A percentile compares a stretch with the other conserved stretches of the same genome.
phyloP scores from a whole-genome alignment of 495 filamentous ascomycete genomes.

The Trichoderma reesei region DNA sequence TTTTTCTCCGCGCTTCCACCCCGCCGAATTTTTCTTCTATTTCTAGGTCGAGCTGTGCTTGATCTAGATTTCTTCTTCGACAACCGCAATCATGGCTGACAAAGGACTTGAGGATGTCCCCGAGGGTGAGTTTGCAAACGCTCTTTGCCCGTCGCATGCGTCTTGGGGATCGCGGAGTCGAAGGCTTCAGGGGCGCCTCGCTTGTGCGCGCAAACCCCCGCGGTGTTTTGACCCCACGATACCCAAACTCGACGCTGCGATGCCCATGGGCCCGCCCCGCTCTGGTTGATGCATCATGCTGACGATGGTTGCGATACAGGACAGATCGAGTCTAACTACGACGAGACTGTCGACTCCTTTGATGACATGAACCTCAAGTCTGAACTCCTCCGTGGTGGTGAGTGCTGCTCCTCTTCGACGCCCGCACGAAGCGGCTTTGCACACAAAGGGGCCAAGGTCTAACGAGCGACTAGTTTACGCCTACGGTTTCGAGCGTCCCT shows the following conservation, averaged over 20 bases:
- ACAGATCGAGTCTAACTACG: constrained; percentile 99
- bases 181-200: not conserved
- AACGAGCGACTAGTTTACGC: constrained; percentile 60
- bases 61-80: constrained; percentile 51
- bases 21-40: constrained; percentile 30
- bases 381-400: constrained; percentile 84
- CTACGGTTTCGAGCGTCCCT: constrained; percentile 98
- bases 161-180: not conserved
- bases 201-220: constrained; percentile 5
- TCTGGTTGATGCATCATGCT: constrained; percentile 2
- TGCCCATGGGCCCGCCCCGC: not conserved
- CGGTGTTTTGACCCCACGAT: constrained; percentile 7
- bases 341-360: constrained; percentile 98
- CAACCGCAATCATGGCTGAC: constrained; percentile 90
- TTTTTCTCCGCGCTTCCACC: constrained; percentile 32
- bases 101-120: constrained; percentile 96
- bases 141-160: too few relatives aligned
- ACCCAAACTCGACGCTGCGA: constrained; percentile 1
- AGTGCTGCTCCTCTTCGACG: constrained; percentile 16
- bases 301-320: constrained; percentile 40
- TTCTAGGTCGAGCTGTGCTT: constrained; percentile 55
- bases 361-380: constrained; percentile 94
- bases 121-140: constrained; percentile 54
- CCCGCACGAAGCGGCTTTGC: not conserved
- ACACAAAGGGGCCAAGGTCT: constrained; percentile 39